Evolutionary conservation across 768 basidiomycete genomes (phyloP), one percentile per base, ranked within the genome.

Genomic region (Mycena latifolia): DNA sequence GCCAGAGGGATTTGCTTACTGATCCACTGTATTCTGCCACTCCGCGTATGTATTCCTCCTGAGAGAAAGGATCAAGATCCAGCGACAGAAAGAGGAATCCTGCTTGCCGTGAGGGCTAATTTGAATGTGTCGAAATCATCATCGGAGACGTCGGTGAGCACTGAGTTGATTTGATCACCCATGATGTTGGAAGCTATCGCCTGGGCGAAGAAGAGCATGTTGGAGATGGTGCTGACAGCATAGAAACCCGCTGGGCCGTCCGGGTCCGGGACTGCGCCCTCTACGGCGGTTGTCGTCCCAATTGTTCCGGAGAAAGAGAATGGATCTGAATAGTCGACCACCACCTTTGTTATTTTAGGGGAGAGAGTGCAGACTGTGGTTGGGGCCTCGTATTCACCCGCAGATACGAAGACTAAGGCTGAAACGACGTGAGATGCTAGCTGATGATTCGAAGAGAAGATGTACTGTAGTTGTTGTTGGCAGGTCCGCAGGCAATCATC

Each of bases 11-110:
- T 31, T 31, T 29, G 3, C 60, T 45, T 29, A 61, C 60, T 3
- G 60, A 43, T 43, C 50, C 60, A 17, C 60, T 61, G 37, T 61
- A 61, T 39, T 61, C 60, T 17, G 60, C 51, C 7, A 61, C 60
- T 22, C 50, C 51, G 17, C 51, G 39, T 15, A 61, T 61, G 39
- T 61, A 61, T 31, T 45, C 8, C 15, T 43, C 39, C 60, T 61
- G n/a, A 33, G 28, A 10, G 20, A 27, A 31, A 52, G 3, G 12
- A 14, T 33, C 31, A 17, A 2, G 55, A 7, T 24, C 10, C 15
- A 41, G 55, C 24, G 18, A 7, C 31, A n/a, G n/a, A n/a, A n/a
- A n/a, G n/a, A n/a, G n/a, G n/a, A n/a, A n/a, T n/a, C 22, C 15
- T 6, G 3, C 35, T 2, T 18, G 43, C 35, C n/a, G 43, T 41